phyloP scores from a whole-genome alignment of 352 stramenopile species.

The Globisporangium alternatum region DNA sequence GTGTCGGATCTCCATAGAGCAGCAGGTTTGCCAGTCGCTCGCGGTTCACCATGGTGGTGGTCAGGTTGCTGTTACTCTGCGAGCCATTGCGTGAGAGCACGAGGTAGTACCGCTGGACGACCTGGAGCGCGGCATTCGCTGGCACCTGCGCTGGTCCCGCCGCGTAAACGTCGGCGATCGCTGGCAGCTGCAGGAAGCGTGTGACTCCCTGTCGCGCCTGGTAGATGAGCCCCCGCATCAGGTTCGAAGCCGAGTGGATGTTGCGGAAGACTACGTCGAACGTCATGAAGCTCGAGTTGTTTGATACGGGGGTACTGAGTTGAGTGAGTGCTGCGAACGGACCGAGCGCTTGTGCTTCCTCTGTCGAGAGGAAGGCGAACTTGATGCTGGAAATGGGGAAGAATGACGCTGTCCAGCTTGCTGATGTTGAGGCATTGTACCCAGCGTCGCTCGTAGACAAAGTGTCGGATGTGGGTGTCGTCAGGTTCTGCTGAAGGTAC shows the following conservation, averaged over 20 bases:
- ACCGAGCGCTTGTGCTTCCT: constrained; percentile 20
- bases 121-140: constrained; percentile 29
- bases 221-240: constrained; percentile 39
- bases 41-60: constrained; percentile 3
- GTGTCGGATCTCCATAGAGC: constrained; percentile 39
- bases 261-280: constrained; percentile 46
- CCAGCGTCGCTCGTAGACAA: not conserved
- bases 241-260: constrained; percentile 28
- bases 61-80: not conserved
- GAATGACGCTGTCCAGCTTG: not conserved
- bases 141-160: constrained; percentile 25
- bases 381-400: constrained; percentile 4
- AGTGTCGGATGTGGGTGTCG: constrained; percentile 9
- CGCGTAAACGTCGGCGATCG: constrained; percentile 22
- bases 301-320: constrained; percentile 7
- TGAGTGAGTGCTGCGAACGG: constrained; percentile 20
- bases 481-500: constrained; percentile 14
- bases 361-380: constrained; percentile 17
- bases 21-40: constrained; percentile 42
- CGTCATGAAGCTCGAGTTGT: constrained; percentile 24
- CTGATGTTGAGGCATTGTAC: not conserved
- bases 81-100: constrained; percentile 16
- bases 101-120: constrained; percentile 44
- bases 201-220: constrained; percentile 43
- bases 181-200: constrained; percentile 34